These are phyloP conservation scores for Picocystis sp. DNA, from an alignment of 163 green algal species.

Conservation along the genomic window DNA sequence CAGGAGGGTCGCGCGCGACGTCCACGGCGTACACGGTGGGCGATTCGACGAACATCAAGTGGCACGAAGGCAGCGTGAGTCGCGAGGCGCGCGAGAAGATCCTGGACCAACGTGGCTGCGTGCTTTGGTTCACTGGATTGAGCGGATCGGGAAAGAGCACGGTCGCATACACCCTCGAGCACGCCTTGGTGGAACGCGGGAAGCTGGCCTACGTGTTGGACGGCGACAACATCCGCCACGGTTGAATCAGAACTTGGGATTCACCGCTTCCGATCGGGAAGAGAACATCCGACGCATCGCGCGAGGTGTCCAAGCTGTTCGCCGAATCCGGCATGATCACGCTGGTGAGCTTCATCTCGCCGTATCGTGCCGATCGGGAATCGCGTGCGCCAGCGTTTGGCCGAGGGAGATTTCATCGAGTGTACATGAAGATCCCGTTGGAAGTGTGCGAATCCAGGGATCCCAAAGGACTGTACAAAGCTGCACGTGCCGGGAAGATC, in stretches of 20 bases:
- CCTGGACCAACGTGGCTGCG: neutral
- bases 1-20: conserved; percentile 56
- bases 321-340: conserved; percentile 4
- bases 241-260: conserved; percentile 9
- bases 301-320: conserved; percentile 10
- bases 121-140: conserved; percentile 6
- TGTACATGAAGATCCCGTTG: conserved; percentile 11
- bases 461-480: conserved; percentile 94
- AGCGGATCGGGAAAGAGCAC: conserved; percentile 7
- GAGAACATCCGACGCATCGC: conserved; percentile 12
- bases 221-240: conserved; percentile 12
- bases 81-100: conserved; percentile 16
- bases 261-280: conserved; percentile 1
- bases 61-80: conserved; percentile 59
- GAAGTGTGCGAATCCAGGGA: conserved; percentile 70
- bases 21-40: conserved; percentile 50
- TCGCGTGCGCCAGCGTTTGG: neutral
- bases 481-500: conserved; percentile 72
- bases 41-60: conserved; percentile 76
- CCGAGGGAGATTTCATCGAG: conserved; percentile 1
- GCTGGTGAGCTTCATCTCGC: conserved; percentile 9
- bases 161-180: conserved; percentile 6
- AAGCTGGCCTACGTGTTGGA: conserved; percentile 7
- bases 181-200: conserved; percentile 1
- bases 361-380: conserved; percentile 3